Evolutionary conservation across 805 yeast species (phyloP), one percentile per base, ranked within the genome.

Genomic region (Pichia deserticola): DNA sequence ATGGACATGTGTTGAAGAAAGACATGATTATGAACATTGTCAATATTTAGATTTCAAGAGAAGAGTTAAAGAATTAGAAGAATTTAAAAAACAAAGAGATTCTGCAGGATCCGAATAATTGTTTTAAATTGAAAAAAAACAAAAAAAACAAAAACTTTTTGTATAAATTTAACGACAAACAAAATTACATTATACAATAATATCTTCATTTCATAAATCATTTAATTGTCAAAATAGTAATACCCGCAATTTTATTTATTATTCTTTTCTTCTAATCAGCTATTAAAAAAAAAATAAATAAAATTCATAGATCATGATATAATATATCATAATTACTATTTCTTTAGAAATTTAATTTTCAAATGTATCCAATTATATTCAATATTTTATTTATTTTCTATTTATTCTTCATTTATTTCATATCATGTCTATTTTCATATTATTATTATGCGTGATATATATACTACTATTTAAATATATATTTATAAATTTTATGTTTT

Each of bases 1-100:
- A 33, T 81, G 86, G 86, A 80, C 78, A 58, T 87, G 96, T 60
- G 73, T 76, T 51, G 84, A 84, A 55, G 88, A 84, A 69, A 80
- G 89, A 64, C 95, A 88, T 59, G 81, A 61, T 40, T 88, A 89
- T 74, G 96, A 87, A 66, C 85, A 85, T 63, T 87, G 96, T 66
- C 86, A 87, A 68, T 84, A 84, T 65, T 67, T 82, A 66, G 95
- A 88, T 64, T 86, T 84, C 71, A 76, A 81, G 64, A 79, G 93
- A 71, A 79, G 96, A 68, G 86, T 84, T 51, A 74, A 80, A 62
- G 90, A 84, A 69, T 72, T 85, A 65, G 77, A 79, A 60, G 75
- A 74, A 51, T 68, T 74, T 57, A 82, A 81, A 64, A 76, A 62
- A 44, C 57, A 60, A 50, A 58, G 70, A 52, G 64, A 60, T 43